A percentile compares a stretch with the other conserved stretches of the same genome.
These are phyloP conservation scores for Solanum chacoense DNA, from an alignment of 305 asterid genomes.

Conservation along the genomic window DNA sequence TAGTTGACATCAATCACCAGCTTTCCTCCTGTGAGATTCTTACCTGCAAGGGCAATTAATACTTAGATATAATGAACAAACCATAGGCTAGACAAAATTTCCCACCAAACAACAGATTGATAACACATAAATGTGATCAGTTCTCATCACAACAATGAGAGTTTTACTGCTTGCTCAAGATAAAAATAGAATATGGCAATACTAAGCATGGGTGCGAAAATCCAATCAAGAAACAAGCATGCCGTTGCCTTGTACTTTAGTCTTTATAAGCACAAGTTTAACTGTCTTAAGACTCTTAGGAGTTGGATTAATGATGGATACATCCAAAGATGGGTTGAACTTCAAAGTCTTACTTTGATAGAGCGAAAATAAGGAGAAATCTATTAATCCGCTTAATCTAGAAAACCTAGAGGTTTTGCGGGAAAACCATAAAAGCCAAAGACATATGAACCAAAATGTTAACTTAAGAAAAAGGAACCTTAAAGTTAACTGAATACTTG, in stretches of 20 bases:
- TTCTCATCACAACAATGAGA: neutral
- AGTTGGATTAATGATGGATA: neutral
- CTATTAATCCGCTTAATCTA: neutral
- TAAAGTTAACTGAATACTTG: neutral
- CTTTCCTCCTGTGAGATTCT: slow-evolving; percentile 54
- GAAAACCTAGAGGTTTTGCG: neutral
- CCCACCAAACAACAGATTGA: neutral
- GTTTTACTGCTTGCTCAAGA: neutral
- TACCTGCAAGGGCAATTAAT: slow-evolving; percentile 30
- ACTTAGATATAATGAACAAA: neutral
- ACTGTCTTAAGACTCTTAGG: neutral
- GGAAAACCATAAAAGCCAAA: neutral
- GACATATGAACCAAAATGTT: neutral
- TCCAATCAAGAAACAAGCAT: neutral
- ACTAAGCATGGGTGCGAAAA: neutral
- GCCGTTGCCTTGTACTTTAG: neutral
- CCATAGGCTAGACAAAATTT: neutral
- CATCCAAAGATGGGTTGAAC: neutral
- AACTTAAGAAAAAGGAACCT: neutral
- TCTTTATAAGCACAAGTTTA: neutral
- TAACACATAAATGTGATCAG: neutral
- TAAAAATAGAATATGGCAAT: neutral
- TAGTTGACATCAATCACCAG: slow-evolving; percentile 54
- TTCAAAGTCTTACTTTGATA: neutral
- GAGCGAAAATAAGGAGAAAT: neutral